Percentiles rank a stretch among this genome's conserved stretches.
phyloP scores from a whole-genome alignment of 768 basidiomycete species.

The Leucocoprinus birnbaumii region DNA sequence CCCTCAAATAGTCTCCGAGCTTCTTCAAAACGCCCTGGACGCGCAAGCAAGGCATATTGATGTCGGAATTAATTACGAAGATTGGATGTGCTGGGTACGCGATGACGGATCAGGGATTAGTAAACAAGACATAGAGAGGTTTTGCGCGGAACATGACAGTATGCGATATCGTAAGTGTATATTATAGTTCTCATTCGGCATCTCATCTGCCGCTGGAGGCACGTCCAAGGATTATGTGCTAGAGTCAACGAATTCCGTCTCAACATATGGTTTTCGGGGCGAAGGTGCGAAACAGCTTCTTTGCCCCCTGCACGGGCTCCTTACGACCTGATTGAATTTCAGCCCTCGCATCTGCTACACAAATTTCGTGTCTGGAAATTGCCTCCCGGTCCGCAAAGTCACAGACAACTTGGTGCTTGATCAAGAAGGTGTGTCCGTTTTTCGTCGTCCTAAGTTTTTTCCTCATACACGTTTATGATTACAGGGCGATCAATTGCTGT shows the following conservation, averaged over 20 bases:
- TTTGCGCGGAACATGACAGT: conserved; percentile 49
- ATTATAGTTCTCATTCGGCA: background rate
- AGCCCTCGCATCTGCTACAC: conserved; percentile 85
- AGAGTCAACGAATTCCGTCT: conserved; percentile 44
- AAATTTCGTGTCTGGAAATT: conserved; percentile 79
- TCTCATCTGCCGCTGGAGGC: conserved; percentile 34
- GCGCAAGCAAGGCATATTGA: conserved; percentile 69
- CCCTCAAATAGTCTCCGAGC: conserved; percentile 76
- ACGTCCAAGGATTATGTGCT: conserved; percentile 69
- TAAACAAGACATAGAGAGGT: conserved; percentile 49
- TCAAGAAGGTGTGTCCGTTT: conserved; percentile 58
- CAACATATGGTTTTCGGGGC: conserved; percentile 88
- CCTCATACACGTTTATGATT: conserved; percentile 1
- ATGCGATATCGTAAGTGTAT: conserved; percentile 70
- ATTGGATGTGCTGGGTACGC: conserved; percentile 82
- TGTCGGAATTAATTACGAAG: conserved; percentile 67
- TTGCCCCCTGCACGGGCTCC: background rate
- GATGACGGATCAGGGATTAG: conserved; percentile 84
- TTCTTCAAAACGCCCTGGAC: conserved; percentile 89
- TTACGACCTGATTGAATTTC: background rate
- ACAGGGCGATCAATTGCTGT: conserved; percentile 68
- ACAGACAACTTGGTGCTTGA: conserved; percentile 69
- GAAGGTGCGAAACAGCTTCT: conserved; percentile 57
- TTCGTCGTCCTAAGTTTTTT: background rate
- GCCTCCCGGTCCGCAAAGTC: conserved; percentile 68